These are phyloP conservation scores for Dryadomyces quercivorus DNA, from an alignment of 2,329 filamentous ascomycete species.

Conservation along the genomic window DNA sequence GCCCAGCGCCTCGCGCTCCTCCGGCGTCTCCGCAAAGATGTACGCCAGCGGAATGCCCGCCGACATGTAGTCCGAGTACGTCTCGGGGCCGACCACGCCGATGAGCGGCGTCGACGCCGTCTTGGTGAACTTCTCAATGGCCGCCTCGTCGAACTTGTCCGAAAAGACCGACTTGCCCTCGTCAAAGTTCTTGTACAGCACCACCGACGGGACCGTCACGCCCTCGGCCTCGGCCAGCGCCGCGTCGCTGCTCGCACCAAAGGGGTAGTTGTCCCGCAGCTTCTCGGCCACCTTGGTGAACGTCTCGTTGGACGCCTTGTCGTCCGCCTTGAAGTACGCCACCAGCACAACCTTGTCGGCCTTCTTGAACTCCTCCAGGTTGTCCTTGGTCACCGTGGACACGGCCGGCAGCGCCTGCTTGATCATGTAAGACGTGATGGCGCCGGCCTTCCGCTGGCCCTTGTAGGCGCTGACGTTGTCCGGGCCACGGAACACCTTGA, in stretches of 20 bases:
- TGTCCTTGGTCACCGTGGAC: conserved; percentile 68
- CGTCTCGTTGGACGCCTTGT: conserved; percentile 78
- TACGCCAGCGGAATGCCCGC: conserved; percentile 88
- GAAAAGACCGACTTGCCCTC: conserved; percentile 83
- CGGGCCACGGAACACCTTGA: conserved; percentile 93
- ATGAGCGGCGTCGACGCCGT: conserved; percentile 77
- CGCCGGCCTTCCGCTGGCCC: conserved; percentile 78
- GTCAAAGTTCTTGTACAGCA: conserved; percentile 96
- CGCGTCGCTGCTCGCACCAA: conserved; percentile 76
- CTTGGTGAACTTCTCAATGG: conserved; percentile 75
- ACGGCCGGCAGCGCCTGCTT: conserved; percentile 95
- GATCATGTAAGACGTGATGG: conserved; percentile 79
- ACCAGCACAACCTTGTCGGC: conserved; percentile 94
- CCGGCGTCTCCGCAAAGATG: conserved; percentile 86
- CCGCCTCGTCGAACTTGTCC: conserved; percentile 69
- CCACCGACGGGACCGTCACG: conserved; percentile 72
- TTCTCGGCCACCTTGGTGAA: conserved; percentile 63
- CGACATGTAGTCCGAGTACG: conserved; percentile 89
- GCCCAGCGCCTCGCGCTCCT: conserved; percentile 74
- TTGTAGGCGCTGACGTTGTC: conserved; percentile 74
- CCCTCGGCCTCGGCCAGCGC: conserved; percentile 80
- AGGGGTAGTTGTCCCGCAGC: conserved; percentile 83
- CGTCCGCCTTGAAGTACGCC: conserved; percentile 68
- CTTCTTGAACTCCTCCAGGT: conserved; percentile 90
- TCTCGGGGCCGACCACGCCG: conserved; percentile 93